Conservation (phyloP, 768 basidiomycete species). For the Rhodotorula kratochvilovae region DNA sequence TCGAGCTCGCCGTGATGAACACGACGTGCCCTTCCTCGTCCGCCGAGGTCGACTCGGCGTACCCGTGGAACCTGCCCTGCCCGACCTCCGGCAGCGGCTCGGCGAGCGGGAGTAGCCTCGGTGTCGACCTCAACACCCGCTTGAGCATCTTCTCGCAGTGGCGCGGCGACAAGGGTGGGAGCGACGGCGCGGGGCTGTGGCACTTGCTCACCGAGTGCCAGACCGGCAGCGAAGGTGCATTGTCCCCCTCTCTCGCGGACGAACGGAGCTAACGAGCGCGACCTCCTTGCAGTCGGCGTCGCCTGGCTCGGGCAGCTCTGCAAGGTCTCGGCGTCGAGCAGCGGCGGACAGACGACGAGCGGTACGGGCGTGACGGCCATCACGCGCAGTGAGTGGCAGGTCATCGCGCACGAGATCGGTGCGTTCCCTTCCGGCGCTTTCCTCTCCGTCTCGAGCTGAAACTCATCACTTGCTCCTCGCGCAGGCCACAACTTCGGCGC, state of each 20-base stretch:
- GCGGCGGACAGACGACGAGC: conserved; percentile 58
- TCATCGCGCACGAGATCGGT: conserved; percentile 75
- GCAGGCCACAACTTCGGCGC: conserved; percentile 73
- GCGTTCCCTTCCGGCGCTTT: background rate
- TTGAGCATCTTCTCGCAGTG: conserved; percentile 75
- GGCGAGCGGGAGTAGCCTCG: conserved; percentile 13
- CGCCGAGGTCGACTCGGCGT: conserved; percentile 48
- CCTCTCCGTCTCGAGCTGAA: no score
- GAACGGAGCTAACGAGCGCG: background rate
- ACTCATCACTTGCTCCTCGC: background rate
- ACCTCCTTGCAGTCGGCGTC: conserved; percentile 56
- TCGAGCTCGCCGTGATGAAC: conserved; percentile 70
- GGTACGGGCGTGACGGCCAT: conserved; percentile 78
- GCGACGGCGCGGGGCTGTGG: conserved; percentile 74
- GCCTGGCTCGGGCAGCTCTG: conserved; percentile 80
- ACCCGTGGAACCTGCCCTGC: conserved; percentile 76
- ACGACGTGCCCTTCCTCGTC: conserved; percentile 61
- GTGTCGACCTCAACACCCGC: conserved; percentile 61
- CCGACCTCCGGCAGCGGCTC: conserved; percentile 29
- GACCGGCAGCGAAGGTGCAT: conserved; percentile 64
- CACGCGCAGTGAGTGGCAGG: conserved; percentile 73
- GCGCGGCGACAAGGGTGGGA: conserved; percentile 65
- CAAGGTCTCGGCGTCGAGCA: conserved; percentile 34
- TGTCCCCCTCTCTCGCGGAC: background rate
- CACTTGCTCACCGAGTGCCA: conserved; percentile 81